A percentile compares a stretch with the other conserved stretches of the same genome.
phyloP scores from a whole-genome alignment of 129 eudicot species.

The Flaveria bidentis region DNA sequence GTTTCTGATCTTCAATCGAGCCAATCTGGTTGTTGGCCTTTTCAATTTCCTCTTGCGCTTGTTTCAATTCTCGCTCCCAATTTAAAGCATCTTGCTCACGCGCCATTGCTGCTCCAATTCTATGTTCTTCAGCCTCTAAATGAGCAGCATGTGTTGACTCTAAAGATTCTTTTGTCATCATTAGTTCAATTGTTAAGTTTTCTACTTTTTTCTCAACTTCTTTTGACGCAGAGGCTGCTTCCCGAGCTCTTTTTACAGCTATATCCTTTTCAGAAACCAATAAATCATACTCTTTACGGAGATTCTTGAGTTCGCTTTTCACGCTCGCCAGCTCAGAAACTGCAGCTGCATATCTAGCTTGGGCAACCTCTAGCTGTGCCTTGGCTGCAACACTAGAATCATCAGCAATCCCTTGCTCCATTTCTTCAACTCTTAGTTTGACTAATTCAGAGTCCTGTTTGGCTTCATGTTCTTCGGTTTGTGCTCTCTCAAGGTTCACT shows the following conservation, averaged over 20 bases:
- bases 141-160: slow-evolving; percentile 93
- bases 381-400: slow-evolving; percentile 86
- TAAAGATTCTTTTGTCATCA: slow-evolving; percentile 71
- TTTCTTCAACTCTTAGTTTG: slow-evolving; percentile 72
- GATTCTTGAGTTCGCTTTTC: slow-evolving; percentile 55
- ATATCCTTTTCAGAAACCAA: slow-evolving; percentile 62
- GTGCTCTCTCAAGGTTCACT: slow-evolving; percentile 87
- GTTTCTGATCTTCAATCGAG: slow-evolving; percentile 54
- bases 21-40: slow-evolving; percentile 47
- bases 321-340: slow-evolving; percentile 62
- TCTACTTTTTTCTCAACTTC: slow-evolving; percentile 83
- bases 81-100: slow-evolving; percentile 66
- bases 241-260: slow-evolving; percentile 65
- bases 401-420: slow-evolving; percentile 90
- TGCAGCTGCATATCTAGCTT: slow-evolving; percentile 66
- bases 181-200: slow-evolving; percentile 76
- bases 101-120: slow-evolving; percentile 77
- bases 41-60: slow-evolving; percentile 71
- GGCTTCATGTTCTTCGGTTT: slow-evolving; percentile 89
- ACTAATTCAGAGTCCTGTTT: slow-evolving; percentile 92
- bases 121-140: slow-evolving; percentile 90
- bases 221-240: slow-evolving; percentile 58
- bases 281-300: slow-evolving; percentile 52
- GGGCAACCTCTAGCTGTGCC: slow-evolving; percentile 93
- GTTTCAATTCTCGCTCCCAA: slow-evolving; percentile 79